Base-by-base conservation (phyloP, 176 grass and related monocot species). In the Oryza officinalis region DNA sequence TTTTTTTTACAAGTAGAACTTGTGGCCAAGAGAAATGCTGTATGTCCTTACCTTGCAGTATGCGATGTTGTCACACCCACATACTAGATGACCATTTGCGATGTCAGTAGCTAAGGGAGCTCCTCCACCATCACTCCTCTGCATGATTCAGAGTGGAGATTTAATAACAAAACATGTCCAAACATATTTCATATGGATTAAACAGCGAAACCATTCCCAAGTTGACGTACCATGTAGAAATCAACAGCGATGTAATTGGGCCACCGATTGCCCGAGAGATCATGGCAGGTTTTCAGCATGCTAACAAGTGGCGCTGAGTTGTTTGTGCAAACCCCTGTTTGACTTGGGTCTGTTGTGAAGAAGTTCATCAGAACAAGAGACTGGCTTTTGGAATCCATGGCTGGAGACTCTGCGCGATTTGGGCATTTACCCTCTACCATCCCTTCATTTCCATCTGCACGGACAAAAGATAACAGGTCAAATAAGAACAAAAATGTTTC, bases 301-400 rank as follows among this genome's bases (percentile, higher is more conserved):
- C 86, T 87, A 32, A 92, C 65, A 45, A 99, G 96, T 2, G 93
- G 91, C 0, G 80, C 87, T 3, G 91, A 96, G 76, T 99, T 99
- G 61, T 94, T 87, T 13, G 77, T 40, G 26, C 96, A 99, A 65
- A 26, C 89, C 23, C 63, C 81, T 0, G 71, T 74, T 5, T 11
- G 67, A 37, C 45, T 87, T 2, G 96, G 96, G 65, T 76, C 26
- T 8, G 81, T 64, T 2, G 63, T 86, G 84, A 99, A 99, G 66
- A 93, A 99, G 50, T 99, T 99, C 93, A 99, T 94, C 79, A 96
- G 88, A 31, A 99, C 96, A 73, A 96, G 91, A 0, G 96, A 99
- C 83, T 92, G 92, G 54, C 85, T 87, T 57, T 84, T 99, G 33
- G 85, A 86, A 75, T 86, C 77, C 96, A 99, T 99, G 59, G 86